Percentiles rank a stretch among this genome's conserved stretches.
phyloP scores from a whole-genome alignment of 169 alveolate genomes.

The Plasmodium cynomolgi region DNA sequence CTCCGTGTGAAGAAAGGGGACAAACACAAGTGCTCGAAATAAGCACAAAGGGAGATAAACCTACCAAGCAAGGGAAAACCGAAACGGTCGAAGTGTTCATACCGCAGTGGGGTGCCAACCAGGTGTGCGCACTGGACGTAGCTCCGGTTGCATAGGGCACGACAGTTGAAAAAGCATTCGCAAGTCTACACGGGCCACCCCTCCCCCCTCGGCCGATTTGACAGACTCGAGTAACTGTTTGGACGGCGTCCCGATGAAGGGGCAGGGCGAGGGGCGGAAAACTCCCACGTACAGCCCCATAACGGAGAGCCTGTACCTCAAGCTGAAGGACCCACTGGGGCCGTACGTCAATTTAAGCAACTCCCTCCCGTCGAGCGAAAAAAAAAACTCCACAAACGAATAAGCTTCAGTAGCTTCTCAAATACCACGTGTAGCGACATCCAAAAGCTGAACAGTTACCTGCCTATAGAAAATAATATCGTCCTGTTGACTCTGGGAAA shows the following conservation, averaged over 20 bases:
- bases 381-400: slow-evolving; percentile 6
- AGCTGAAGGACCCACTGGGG: slow-evolving; percentile 61
- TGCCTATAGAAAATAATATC: slow-evolving; percentile 47
- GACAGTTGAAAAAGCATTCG: neutral
- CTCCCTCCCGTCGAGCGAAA: slow-evolving; percentile 19
- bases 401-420: slow-evolving; percentile 69
- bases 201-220: neutral
- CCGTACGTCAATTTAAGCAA: slow-evolving; percentile 21
- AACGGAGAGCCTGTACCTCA: slow-evolving; percentile 44
- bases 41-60: neutral
- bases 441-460: slow-evolving; percentile 41
- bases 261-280: neutral
- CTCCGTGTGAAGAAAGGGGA: neutral
- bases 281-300: slow-evolving; percentile 14
- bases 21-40: neutral
- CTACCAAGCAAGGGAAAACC: neutral
- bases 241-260: neutral
- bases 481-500: slow-evolving; percentile 36
- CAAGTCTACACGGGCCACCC: neutral
- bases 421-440: slow-evolving; percentile 76
- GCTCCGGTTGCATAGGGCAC: neutral
- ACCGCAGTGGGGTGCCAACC: neutral
- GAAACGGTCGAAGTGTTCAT: neutral
- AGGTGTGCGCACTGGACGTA: neutral
- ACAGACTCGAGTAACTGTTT: neutral